Base-by-base conservation (phyloP, 306 rosid genomes). In the Prunus salicina region DNA sequence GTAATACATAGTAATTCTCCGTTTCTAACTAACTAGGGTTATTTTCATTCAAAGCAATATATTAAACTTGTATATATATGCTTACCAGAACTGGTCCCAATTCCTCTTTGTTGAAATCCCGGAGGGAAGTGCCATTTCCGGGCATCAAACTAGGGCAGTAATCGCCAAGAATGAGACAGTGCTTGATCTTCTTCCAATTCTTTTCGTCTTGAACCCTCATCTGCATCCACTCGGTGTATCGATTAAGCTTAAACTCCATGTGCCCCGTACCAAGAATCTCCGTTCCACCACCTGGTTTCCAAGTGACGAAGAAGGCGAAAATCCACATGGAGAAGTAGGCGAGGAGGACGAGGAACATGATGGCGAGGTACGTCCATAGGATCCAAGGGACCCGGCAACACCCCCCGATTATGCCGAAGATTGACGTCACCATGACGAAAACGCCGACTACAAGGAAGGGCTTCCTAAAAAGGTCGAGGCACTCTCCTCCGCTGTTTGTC, bases 181-280 rank as follows among this genome's bases (percentile, higher is more conserved):
- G 84, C 85, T 28, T 81, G 68, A 92, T 85, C 64, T 64, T 79
- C 58, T 83, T 74, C 97, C 97, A 92, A 12, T 77, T 78, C 3
- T 87, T 74, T 66, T 5, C 8, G 41, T 74, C 67, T 16, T 69
- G 79, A 13, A 92, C 97, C 72, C 87, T 84, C 27, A 81, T 84
- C 86, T 90, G 96, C 61, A 92, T 64, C 96, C 92, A 90, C 60
- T 82, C 73, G 0, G 93, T 86, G 81, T 90, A 90, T 79, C 87
- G 91, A 2, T 91, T 93, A 8, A 92, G 95, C 71, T 73, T 67
- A 34, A 90, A 90, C 82, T 92, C 92, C 72, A 86, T 86, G 41
- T 85, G 88, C 0, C 91, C 96, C 30, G 58, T 73, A 0, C 28
- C 25, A 0, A 92, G 77, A 8, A 86, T 0, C 1, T 3, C 83